Evolutionary conservation across 306 rosid species (phyloP).

Genomic region (Begonia peltatifolia): DNA sequence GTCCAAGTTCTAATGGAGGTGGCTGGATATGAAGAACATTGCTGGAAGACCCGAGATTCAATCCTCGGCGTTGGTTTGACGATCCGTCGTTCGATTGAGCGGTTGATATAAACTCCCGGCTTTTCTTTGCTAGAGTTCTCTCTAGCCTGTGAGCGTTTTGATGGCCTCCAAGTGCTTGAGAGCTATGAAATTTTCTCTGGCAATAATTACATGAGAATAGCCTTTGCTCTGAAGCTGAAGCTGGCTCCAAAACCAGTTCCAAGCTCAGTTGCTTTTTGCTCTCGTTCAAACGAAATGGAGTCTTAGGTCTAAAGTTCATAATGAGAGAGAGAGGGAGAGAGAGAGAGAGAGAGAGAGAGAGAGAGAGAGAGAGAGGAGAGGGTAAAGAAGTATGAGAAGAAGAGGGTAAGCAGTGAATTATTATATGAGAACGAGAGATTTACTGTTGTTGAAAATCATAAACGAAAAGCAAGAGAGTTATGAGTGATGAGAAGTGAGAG

Average conservation of each 20-base stretch:
- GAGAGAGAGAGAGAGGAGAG: background rate
- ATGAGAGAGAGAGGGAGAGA: too few relatives aligned
- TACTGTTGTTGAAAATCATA: too few relatives aligned
- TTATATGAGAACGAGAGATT: too few relatives aligned
- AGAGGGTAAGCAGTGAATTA: constrained; percentile 4
- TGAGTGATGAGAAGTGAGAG: background rate
- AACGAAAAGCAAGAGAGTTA: too few relatives aligned
- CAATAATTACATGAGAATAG: constrained; percentile 78
- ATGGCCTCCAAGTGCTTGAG: constrained; percentile 83
- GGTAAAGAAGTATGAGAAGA: constrained; percentile 28
- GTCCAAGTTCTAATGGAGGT: background rate
- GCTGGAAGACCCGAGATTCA: background rate
- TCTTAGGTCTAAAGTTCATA: too few relatives aligned
- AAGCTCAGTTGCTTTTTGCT: too few relatives aligned
- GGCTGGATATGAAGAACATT: constrained; percentile 8
- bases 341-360: too few relatives aligned
- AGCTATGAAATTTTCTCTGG: constrained; percentile 66
- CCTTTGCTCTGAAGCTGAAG: constrained; percentile 3
- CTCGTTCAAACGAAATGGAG: too few relatives aligned
- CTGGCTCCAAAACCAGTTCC: too few relatives aligned
- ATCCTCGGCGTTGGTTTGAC: background rate
- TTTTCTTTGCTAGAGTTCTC: constrained; percentile 71
- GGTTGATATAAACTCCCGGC: constrained; percentile 36
- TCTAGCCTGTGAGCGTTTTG: constrained; percentile 89
- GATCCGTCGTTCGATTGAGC: constrained; percentile 12